These are phyloP conservation scores for Rosa lucieae DNA, from an alignment of 306 rosid species.

Conservation along the genomic window DNA sequence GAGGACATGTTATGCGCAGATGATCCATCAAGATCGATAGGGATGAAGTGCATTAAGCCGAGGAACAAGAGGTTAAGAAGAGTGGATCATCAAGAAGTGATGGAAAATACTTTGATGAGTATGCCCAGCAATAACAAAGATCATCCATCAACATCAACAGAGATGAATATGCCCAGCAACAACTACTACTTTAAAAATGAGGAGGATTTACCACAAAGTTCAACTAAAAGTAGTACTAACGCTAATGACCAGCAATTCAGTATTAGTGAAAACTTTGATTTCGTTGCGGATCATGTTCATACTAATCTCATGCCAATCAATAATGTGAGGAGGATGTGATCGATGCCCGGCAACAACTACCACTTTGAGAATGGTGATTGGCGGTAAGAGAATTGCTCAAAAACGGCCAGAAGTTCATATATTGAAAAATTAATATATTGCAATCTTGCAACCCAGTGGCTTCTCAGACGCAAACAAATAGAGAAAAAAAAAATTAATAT, in stretches of 20 bases:
- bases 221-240: neutral
- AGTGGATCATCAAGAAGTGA: too few species aligned
- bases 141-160: too few species aligned
- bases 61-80: neutral
- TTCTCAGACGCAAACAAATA: too few species aligned
- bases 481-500: too few species aligned
- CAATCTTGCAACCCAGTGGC: too few species aligned
- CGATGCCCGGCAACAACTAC: neutral
- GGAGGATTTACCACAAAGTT: neutral
- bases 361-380: neutral
- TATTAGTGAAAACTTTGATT: neutral
- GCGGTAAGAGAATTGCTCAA: neutral
- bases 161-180: neutral
- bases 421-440: too few species aligned
- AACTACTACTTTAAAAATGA: neutral
- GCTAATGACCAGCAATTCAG: neutral
- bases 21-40: neutral
- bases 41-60: neutral
- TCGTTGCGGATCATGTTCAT: neutral
- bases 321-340: neutral
- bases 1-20: neutral
- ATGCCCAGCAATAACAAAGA: neutral
- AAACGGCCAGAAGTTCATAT: neutral
- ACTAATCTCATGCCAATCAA: neutral
- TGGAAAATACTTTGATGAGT: neutral